phyloP scores from a whole-genome alignment of 306 rosid genomes.

The Trifolium pratense region DNA sequence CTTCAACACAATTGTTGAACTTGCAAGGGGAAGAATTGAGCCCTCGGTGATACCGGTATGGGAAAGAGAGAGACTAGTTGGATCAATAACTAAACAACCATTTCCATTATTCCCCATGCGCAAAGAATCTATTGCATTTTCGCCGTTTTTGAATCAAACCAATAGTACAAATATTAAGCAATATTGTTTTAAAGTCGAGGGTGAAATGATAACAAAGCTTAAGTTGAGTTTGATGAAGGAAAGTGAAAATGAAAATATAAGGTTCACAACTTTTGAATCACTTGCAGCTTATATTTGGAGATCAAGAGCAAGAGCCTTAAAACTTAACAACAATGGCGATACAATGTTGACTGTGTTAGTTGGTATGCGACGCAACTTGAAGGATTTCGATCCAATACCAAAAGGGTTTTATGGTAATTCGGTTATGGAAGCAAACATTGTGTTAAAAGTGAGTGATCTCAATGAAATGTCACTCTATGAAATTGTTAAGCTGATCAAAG shows the following conservation, averaged over 20 bases:
- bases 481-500: slow-evolving; percentile 42
- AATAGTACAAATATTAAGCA: background rate
- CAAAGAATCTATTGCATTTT: slow-evolving; percentile 9
- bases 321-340: slow-evolving; percentile 38
- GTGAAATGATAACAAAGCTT: slow-evolving; percentile 41
- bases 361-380: slow-evolving; percentile 36
- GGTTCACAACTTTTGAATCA: slow-evolving; percentile 41
- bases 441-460: slow-evolving; percentile 44
- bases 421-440: background rate
- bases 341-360: slow-evolving; percentile 1
- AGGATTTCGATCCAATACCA: slow-evolving; percentile 43
- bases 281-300: slow-evolving; percentile 48
- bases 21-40: slow-evolving; percentile 47
- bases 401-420: slow-evolving; percentile 57
- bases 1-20: slow-evolving; percentile 31
- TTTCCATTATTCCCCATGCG: background rate
- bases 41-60: slow-evolving; percentile 54
- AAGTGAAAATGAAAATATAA: background rate
- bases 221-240: slow-evolving; percentile 38
- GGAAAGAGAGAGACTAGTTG: slow-evolving; percentile 50
- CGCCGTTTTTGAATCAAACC: slow-evolving; percentile 42
- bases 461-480: background rate
- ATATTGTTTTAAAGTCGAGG: background rate
- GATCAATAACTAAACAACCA: slow-evolving; percentile 24
- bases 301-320: slow-evolving; percentile 11